phyloP scores from a whole-genome alignment of 331 rosid genomes.

The Saraca asoca region DNA sequence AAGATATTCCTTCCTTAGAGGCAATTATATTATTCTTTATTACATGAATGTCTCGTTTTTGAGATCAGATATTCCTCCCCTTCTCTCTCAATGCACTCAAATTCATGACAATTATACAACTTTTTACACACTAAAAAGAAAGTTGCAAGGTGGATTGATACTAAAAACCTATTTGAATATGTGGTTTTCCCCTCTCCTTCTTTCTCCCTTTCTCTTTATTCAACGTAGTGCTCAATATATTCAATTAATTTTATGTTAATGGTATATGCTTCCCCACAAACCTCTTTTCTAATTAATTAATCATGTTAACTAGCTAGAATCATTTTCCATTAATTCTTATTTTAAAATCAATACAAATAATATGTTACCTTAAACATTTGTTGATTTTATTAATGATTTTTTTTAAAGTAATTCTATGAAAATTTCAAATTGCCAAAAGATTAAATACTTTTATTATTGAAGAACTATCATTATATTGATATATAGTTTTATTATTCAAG shows the following conservation, averaged over 20 bases:
- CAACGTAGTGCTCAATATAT: slow-evolving; percentile 34
- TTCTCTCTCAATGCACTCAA: slow-evolving; percentile 67
- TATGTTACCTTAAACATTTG: slow-evolving; percentile 45
- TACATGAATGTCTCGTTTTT: slow-evolving; percentile 59
- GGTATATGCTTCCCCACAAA: slow-evolving; percentile 60
- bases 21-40: slow-evolving; percentile 61
- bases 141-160: slow-evolving; percentile 74
- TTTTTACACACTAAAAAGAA: slow-evolving; percentile 67
- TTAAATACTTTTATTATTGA: too few species aligned
- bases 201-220: slow-evolving; percentile 46
- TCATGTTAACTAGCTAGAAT: slow-evolving; percentile 33
- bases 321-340: slow-evolving; percentile 46
- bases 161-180: slow-evolving; percentile 84
- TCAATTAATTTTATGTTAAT: slow-evolving; percentile 34
- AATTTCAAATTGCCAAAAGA: too few species aligned
- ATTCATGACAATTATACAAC: slow-evolving; percentile 70
- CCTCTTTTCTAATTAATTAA: slow-evolving; percentile 35
- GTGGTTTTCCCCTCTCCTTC: slow-evolving; percentile 56
- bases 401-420: too few species aligned
- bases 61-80: slow-evolving; percentile 71
- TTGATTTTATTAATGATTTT: slow-evolving; percentile 4
- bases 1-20: slow-evolving; percentile 89
- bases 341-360: slow-evolving; percentile 38
- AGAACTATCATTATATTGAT: too few species aligned
- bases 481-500: too few species aligned